A percentile compares a stretch with the other conserved stretches of the same genome.
Evolutionary conservation across 768 basidiomycete genomes (phyloP).

Genomic region (Cystobasidium ongulense): DNA sequence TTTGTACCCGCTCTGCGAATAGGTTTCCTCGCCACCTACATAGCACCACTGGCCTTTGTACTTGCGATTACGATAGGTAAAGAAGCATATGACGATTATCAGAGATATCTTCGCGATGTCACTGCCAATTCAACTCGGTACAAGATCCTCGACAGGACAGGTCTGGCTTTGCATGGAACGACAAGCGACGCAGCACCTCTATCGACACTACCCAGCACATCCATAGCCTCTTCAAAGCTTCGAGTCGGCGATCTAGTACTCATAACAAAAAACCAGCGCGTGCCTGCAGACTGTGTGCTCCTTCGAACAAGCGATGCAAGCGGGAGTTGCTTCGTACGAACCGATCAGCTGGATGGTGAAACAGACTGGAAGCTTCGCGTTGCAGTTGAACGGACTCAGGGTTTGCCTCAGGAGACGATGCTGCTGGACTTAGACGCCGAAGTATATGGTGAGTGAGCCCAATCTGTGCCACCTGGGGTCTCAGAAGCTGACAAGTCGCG

Average conservation of each 20-base stretch:
- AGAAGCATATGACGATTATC: constrained; percentile 97
- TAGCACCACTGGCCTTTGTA: constrained; percentile 93
- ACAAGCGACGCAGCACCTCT: constrained; percentile 38
- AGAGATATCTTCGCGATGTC: constrained; percentile 78
- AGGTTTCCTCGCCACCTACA: constrained; percentile 89
- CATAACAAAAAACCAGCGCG: constrained; percentile 92
- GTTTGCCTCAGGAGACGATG: constrained; percentile 53
- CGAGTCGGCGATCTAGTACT: constrained; percentile 83
- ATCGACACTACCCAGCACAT: constrained; percentile 27
- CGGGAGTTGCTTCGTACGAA: constrained; percentile 93
- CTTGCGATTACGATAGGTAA: constrained; percentile 93
- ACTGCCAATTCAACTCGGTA: constrained; percentile 94
- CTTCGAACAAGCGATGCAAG: constrained; percentile 77
- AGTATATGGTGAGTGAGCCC: constrained; percentile 72
- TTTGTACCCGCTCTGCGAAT: constrained; percentile 94
- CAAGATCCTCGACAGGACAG: constrained; percentile 60
- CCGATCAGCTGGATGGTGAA: constrained; percentile 96
- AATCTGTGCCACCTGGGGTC: no score
- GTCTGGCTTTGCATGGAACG: constrained; percentile 41
- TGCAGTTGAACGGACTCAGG: constrained; percentile 75
- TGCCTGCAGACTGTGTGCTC: constrained; percentile 87
- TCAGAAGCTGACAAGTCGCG: not conserved
- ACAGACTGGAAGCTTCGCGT: constrained; percentile 98
- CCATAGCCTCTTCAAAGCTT: constrained; percentile 72
- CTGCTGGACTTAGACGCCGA: constrained; percentile 67